Percentiles rank a stretch among this genome's conserved stretches.
Evolutionary conservation across 352 stramenopile species (phyloP).

Genomic region (Pythium brachiatum): DNA sequence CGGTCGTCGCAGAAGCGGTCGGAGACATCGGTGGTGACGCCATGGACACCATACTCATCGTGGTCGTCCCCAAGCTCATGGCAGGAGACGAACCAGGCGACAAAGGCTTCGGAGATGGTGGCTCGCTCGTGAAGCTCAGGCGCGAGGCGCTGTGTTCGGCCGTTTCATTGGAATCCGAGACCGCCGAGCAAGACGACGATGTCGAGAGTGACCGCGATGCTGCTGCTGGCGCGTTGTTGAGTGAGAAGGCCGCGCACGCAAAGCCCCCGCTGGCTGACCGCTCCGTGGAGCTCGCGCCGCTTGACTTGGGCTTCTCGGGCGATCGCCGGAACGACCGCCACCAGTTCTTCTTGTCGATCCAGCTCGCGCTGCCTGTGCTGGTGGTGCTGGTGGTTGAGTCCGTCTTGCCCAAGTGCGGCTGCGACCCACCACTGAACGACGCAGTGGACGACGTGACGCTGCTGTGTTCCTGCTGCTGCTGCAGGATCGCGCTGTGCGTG

Average conservation of each 20-base stretch:
- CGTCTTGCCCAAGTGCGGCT: slow-evolving; percentile 34
- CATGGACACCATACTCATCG: slow-evolving; percentile 8
- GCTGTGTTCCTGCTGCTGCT: slow-evolving; percentile 12
- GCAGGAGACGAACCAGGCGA: slow-evolving; percentile 7
- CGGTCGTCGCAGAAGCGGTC: background rate
- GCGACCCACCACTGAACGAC: slow-evolving; percentile 2
- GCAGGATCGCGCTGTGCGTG: slow-evolving; percentile 29
- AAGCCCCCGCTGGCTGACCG: slow-evolving; percentile 63
- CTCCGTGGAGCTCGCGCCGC: slow-evolving; percentile 24
- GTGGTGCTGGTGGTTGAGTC: slow-evolving; percentile 35
- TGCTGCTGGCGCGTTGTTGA: slow-evolving; percentile 17
- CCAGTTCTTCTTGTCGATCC: slow-evolving; percentile 65
- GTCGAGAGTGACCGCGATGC: slow-evolving; percentile 30
- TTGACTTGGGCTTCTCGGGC: slow-evolving; percentile 38
- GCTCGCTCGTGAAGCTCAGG: slow-evolving; percentile 15
- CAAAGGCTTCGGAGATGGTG: slow-evolving; percentile 7
- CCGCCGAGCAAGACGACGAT: slow-evolving; percentile 21
- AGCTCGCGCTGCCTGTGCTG: slow-evolving; percentile 19
- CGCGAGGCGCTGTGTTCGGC: slow-evolving; percentile 5
- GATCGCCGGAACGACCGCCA: slow-evolving; percentile 61
- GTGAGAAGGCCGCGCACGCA: slow-evolving; percentile 38
- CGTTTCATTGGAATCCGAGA: slow-evolving; percentile 18
- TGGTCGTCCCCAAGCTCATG: background rate
- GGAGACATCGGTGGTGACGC: slow-evolving; percentile 21
- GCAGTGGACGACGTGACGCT: background rate